phyloP scores from a whole-genome alignment of 2,329 filamentous ascomycete species.

The Alternaria sp. region DNA sequence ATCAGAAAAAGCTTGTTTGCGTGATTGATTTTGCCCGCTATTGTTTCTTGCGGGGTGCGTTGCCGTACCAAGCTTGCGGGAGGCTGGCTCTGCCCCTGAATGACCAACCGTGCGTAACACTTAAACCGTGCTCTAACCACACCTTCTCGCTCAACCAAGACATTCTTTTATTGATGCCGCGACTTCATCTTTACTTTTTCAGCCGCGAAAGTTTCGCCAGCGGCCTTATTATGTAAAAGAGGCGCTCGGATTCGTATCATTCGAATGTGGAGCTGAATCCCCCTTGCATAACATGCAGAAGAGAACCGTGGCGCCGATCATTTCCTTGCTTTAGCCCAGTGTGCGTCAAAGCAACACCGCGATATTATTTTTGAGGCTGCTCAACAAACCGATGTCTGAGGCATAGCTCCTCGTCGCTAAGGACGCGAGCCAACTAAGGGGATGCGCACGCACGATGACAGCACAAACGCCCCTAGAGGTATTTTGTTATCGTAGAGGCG shows the following conservation, averaged over 20 bases:
- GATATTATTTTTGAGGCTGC: background rate
- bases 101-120: background rate
- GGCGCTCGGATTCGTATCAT: constrained; percentile 1
- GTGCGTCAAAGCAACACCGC: constrained; percentile 5
- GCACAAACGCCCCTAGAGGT: background rate
- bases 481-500: background rate
- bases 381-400: constrained; percentile 4
- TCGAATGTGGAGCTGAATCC: constrained; percentile 1
- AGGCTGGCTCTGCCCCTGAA: constrained; percentile 3
- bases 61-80: constrained; percentile 8
- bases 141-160: background rate
- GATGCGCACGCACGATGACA: constrained; percentile 10
- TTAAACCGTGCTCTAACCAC: background rate
- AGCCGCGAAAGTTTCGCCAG: background rate
- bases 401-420: background rate
- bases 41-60: constrained; percentile 3
- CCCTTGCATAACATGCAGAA: constrained; percentile 2
- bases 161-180: background rate
- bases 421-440: constrained; percentile 2
- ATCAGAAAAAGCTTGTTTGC: constrained; percentile 10
- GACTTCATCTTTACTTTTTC: background rate
- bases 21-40: background rate
- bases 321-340: background rate
- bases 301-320: constrained; percentile 9
- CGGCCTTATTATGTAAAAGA: constrained; percentile 3